Conservation (phyloP, 257 asterid species). For the Solanum habrochaites region DNA sequence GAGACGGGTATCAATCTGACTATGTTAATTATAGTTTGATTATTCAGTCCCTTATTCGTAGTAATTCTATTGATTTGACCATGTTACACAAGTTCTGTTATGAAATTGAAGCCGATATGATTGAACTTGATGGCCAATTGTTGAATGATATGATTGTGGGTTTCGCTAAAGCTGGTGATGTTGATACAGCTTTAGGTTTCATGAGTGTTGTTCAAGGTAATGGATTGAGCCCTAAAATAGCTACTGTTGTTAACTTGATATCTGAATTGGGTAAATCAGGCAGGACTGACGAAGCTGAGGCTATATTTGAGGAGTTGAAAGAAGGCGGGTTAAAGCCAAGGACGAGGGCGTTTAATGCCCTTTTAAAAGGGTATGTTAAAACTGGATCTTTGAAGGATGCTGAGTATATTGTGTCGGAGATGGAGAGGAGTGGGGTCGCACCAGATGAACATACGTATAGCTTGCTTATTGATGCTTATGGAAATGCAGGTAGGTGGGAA, state of each 20-base stretch:
- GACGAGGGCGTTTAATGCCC: slow-evolving; percentile 85
- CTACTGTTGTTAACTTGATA: slow-evolving; percentile 50
- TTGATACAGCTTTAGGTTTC: slow-evolving; percentile 54
- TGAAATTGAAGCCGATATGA: slow-evolving; percentile 60
- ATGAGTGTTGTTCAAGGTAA: slow-evolving; percentile 63
- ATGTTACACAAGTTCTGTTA: slow-evolving; percentile 54
- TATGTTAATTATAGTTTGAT: slow-evolving; percentile 76
- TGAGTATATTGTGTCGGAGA: slow-evolving; percentile 65
- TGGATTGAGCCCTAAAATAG: slow-evolving; percentile 67
- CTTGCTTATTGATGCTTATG: slow-evolving; percentile 88
- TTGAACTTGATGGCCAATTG: slow-evolving; percentile 75
- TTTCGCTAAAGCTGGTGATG: slow-evolving; percentile 71
- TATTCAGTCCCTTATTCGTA: slow-evolving; percentile 66
- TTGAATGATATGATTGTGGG: slow-evolving; percentile 68
- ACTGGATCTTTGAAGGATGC: slow-evolving; percentile 76
- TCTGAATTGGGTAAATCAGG: slow-evolving; percentile 65
- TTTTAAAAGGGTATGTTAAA: slow-evolving; percentile 76
- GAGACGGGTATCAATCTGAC: slow-evolving; percentile 82
- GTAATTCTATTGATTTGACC: slow-evolving; percentile 36
- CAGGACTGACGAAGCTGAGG: slow-evolving; percentile 91
- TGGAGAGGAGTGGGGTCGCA: slow-evolving; percentile 67
- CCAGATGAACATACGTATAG: slow-evolving; percentile 83
- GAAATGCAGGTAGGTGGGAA: slow-evolving; percentile 97
- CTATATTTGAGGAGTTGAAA: slow-evolving; percentile 76
- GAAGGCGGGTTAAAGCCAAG: slow-evolving; percentile 82